Evolutionary conservation across 2,329 filamentous ascomycete genomes (phyloP), one percentile per base, ranked within the genome.

Genomic region (Penicillium rolfsii): DNA sequence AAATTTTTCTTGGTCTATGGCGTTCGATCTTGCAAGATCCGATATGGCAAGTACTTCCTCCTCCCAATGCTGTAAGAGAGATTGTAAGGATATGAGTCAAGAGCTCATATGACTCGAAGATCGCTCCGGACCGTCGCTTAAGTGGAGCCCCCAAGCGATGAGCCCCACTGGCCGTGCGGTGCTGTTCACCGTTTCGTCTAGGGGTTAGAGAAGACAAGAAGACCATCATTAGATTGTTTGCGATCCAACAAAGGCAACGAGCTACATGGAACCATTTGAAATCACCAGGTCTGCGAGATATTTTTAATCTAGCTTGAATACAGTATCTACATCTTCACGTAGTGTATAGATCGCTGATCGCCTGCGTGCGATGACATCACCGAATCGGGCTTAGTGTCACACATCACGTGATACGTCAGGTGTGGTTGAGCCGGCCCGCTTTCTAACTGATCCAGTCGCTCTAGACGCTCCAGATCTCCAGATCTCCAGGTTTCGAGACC

Each of bases 341-440:
- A 33, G 8, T 45, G 2, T 28, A 46, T 46, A 38, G n/a, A 11
- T 43, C 28, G 28, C 48, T 7, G n/a, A 11, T 43, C 28, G 28
- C 48, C 12, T n/a, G 11, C 38, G 22, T 53, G 41, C 40, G 1
- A 49, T 54, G 57, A 58, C 52, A 60, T 56, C 57, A 45, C 58
- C 52, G 28, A 24, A 56, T 49, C 45, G 19, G 46, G 57, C 35
- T 26, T 41, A 43, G 26, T 41, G 22, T 4, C 3, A 0, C 30
- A 1, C 33, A 9, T 56, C 58, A 62, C 49, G 71, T 74, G 72
- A 55, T 5, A 7, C 8, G 6, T 26, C 35, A 19, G 22, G 11
- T 24, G 35, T 26, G 12, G 22, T 14, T 45, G 40, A n/a, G 12
- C 45, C 22, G 41, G 57, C 57, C 57, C 50, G 49, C 56, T 53